Evolutionary conservation across 805 yeast genomes (phyloP).

Genomic region (Tetrapisispora phaffii): DNA sequence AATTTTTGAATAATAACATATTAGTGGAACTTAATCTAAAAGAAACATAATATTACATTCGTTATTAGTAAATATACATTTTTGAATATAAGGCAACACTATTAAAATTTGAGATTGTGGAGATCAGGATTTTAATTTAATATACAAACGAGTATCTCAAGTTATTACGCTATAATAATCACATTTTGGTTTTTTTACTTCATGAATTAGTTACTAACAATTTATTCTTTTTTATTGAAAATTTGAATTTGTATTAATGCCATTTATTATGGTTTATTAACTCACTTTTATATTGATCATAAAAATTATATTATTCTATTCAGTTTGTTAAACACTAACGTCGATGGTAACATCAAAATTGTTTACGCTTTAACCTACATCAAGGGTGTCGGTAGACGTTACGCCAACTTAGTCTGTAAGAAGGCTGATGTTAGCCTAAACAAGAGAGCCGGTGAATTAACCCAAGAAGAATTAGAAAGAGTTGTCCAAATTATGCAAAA

Average conservation of each 20-base stretch:
- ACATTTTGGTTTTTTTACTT: no score
- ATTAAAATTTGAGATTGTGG: no score
- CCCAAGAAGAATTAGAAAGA: constrained; percentile 99
- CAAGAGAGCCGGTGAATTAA: constrained; percentile 99
- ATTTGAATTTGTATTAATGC: not conserved
- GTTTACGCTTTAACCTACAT: constrained; percentile 99
- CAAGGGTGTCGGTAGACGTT: constrained; percentile 99
- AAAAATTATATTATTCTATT: constrained; percentile 2
- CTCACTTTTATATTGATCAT: not conserved
- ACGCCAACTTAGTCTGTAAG: constrained; percentile 99
- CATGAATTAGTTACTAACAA: no score
- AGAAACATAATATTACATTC: no score
- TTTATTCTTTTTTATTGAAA: not conserved
- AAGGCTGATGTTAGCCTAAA: constrained; percentile 98
- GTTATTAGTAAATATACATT: no score
- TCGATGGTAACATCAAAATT: constrained; percentile 99
- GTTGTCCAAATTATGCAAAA: constrained; percentile 99
- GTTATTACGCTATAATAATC: no score
- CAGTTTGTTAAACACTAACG: constrained; percentile 99
- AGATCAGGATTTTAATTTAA: no score
- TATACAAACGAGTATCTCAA: no score
- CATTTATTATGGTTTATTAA: not conserved
- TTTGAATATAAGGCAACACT: no score
- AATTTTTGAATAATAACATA: no score
- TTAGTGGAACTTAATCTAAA: no score